phyloP scores from a whole-genome alignment of 306 rosid genomes.

The Acacia crassicarpa region DNA sequence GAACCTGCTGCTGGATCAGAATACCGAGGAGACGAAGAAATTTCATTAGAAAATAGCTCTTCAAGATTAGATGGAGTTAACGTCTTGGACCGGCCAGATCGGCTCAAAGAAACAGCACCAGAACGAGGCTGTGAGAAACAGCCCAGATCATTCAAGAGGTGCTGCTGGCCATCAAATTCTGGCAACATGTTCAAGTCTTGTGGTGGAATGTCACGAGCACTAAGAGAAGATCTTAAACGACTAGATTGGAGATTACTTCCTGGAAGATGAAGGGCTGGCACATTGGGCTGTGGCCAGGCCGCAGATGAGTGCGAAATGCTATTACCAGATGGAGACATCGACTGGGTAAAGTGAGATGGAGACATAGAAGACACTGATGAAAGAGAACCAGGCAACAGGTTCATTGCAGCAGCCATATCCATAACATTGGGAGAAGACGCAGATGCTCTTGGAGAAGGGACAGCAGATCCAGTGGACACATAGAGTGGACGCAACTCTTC shows the following conservation, averaged over 20 bases:
- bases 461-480: constrained; percentile 86
- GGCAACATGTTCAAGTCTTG: constrained; percentile 52
- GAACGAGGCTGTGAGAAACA: constrained; percentile 64
- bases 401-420: constrained; percentile 97
- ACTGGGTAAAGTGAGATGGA: constrained; percentile 73
- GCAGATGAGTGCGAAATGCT: constrained; percentile 51
- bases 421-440: constrained; percentile 71
- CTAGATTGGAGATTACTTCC: constrained; percentile 84
- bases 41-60: constrained; percentile 76
- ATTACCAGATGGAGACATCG: constrained; percentile 77
- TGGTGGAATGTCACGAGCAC: constrained; percentile 72
- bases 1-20: constrained; percentile 66
- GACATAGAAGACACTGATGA: constrained; percentile 76
- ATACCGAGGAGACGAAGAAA: constrained; percentile 69
- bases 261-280: constrained; percentile 83
- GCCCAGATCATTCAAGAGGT: constrained; percentile 63
- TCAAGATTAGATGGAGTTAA: constrained; percentile 85
- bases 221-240: constrained; percentile 83
- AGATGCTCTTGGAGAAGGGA: constrained; percentile 73
- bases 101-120: constrained; percentile 46
- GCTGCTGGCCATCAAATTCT: constrained; percentile 66
- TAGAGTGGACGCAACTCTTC: constrained; percentile 86
- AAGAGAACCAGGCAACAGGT: constrained; percentile 77
- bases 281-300: constrained; percentile 85
- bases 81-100: constrained; percentile 65